phyloP scores from a whole-genome alignment of 495 filamentous ascomycete genomes.

The Glutinoglossum americanum region DNA sequence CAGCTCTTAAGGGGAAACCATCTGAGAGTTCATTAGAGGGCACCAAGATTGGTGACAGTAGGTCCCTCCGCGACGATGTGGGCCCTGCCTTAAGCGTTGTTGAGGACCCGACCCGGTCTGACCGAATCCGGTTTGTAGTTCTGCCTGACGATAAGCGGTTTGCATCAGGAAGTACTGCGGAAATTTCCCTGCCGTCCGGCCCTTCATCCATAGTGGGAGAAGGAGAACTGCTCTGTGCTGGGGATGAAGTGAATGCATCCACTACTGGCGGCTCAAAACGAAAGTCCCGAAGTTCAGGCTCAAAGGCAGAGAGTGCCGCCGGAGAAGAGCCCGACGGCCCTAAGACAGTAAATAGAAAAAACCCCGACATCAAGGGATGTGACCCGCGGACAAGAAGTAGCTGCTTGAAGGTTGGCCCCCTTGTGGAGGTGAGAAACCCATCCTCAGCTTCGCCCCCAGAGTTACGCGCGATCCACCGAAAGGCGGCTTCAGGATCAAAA shows the following conservation, averaged over 20 bases:
- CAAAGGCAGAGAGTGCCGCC: background rate
- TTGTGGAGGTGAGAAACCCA: background rate
- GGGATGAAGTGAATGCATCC: background rate
- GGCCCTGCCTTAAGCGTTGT: background rate
- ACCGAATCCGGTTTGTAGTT: background rate
- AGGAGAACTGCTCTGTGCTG: background rate
- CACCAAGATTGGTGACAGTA: background rate
- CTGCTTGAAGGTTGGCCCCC: background rate
- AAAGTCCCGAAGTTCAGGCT: background rate
- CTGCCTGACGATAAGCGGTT: background rate
- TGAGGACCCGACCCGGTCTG: background rate
- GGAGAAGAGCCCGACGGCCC: background rate
- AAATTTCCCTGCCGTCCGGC: background rate
- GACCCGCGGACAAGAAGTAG: background rate
- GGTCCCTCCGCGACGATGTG: background rate
- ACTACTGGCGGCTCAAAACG: background rate
- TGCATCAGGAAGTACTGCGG: background rate
- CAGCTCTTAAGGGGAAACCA: background rate
- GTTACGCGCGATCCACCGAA: background rate
- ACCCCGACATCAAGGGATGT: background rate
- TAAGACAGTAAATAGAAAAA: background rate
- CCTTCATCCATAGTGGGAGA: background rate
- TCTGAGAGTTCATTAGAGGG: background rate
- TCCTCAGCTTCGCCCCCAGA: background rate
- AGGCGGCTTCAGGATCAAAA: background rate